Evolutionary conservation across 2,329 filamentous ascomycete genomes (phyloP).

Genomic region (Fusarium vanettenii): DNA sequence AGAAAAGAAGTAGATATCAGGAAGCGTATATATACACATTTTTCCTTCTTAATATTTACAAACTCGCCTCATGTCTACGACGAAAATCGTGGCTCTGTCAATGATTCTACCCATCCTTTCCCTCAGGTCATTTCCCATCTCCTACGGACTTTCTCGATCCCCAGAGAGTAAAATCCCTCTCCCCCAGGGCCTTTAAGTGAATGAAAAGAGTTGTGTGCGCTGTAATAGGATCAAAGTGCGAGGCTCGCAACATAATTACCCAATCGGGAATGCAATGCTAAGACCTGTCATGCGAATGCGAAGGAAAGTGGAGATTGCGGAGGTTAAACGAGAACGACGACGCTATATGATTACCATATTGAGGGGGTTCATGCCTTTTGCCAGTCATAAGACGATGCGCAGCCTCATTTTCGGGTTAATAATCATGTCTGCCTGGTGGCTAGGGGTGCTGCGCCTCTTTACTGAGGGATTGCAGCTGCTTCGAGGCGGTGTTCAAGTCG

Average conservation of each 20-base stretch:
- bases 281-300: not conserved
- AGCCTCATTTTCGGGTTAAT: not conserved
- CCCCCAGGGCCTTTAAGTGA: not conserved
- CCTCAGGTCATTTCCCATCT: not conserved
- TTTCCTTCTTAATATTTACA: not conserved
- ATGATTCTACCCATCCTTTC: not conserved
- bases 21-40: not conserved
- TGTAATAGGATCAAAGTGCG: not conserved
- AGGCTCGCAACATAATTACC: not conserved
- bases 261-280: not conserved
- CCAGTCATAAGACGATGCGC: not conserved
- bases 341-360: not conserved
- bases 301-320: not conserved
- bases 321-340: not conserved
- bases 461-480: not conserved
- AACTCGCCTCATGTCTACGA: not conserved
- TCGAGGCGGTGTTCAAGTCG: not conserved
- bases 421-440: not conserved
- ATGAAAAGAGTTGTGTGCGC: not conserved
- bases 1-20: not conserved
- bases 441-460: not conserved
- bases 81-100: not conserved
- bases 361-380: not conserved
- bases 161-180: not conserved
- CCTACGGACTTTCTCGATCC: not conserved